phyloP scores from a whole-genome alignment of 352 stramenopile genomes.

The Phytophthora ohioensis region DNA sequence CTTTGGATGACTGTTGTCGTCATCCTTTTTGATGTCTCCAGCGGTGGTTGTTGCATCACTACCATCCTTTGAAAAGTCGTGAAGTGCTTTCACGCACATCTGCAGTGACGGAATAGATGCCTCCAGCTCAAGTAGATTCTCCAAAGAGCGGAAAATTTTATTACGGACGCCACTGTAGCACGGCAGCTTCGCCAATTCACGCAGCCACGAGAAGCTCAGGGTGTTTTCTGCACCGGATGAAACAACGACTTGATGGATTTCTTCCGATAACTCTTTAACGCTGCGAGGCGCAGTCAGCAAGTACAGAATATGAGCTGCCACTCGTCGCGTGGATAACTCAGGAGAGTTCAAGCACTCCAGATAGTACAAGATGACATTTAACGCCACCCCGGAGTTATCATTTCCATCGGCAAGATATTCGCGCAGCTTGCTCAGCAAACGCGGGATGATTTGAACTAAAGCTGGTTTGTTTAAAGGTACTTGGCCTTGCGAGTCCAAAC shows the following conservation, averaged over 20 bases:
- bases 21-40: conserved; percentile 28
- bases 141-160: conserved; percentile 68
- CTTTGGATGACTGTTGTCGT: conserved; percentile 26
- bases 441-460: conserved; percentile 59
- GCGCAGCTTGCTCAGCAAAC: conserved; percentile 62
- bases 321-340: conserved; percentile 55
- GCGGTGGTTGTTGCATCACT: conserved; percentile 14
- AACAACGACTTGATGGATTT: conserved; percentile 28
- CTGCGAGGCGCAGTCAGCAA: conserved; percentile 52
- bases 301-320: conserved; percentile 74
- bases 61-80: conserved; percentile 67
- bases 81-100: conserved; percentile 71
- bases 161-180: conserved; percentile 70
- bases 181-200: conserved; percentile 65
- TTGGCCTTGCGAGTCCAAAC: conserved; percentile 25
- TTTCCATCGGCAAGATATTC: conserved; percentile 55
- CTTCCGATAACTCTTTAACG: conserved; percentile 41
- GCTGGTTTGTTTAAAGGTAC: conserved; percentile 41
- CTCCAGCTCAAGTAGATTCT: conserved; percentile 77
- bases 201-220: conserved; percentile 80
- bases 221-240: conserved; percentile 28
- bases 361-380: conserved; percentile 75
- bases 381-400: conserved; percentile 45
- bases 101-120: conserved; percentile 73
- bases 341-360: conserved; percentile 73